phyloP scores from a whole-genome alignment of 1,284 basidiomycete species.

The Moesziomyces sp. region DNA sequence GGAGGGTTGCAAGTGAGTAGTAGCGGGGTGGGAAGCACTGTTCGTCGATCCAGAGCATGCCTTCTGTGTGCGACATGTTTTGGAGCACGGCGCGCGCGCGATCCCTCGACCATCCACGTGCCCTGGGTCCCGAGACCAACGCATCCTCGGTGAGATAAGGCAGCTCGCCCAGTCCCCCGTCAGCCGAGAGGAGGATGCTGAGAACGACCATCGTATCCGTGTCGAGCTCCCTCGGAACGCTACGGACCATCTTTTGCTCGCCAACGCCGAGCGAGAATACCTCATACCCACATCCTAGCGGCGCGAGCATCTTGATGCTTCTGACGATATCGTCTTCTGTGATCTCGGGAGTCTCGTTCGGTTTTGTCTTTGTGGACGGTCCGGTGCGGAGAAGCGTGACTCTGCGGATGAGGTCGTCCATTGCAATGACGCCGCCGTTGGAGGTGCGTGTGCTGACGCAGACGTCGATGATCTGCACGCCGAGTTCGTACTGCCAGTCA shows the following conservation, averaged over 20 bases:
- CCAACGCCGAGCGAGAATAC: constrained; percentile 76
- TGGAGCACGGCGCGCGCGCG: constrained; percentile 82
- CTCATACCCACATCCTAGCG: constrained; percentile 89
- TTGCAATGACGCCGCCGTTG: constrained; percentile 91
- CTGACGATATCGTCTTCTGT: constrained; percentile 86
- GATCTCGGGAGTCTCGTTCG: constrained; percentile 53
- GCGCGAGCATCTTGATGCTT: constrained; percentile 86
- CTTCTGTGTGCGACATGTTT: constrained; percentile 88
- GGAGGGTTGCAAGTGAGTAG: constrained; percentile 48
- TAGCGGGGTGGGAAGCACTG: constrained; percentile 72
- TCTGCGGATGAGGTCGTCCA: constrained; percentile 83
- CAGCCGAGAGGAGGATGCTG: constrained; percentile 62
- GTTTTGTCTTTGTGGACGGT: neutral
- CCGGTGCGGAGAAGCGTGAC: constrained; percentile 79
- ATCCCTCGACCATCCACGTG: constrained; percentile 79
- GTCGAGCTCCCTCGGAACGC: constrained; percentile 68
- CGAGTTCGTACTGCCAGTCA: constrained; percentile 95
- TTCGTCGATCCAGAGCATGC: constrained; percentile 92
- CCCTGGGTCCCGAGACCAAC: constrained; percentile 74
- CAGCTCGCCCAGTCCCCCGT: constrained; percentile 9
- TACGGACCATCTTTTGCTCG: constrained; percentile 68
- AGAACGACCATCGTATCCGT: constrained; percentile 68
- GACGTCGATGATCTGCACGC: constrained; percentile 95
- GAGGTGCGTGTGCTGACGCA: constrained; percentile 87
- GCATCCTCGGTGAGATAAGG: constrained; percentile 72